Evolutionary conservation across 1,139 yeast species (phyloP).

Genomic region (Saccharomyces pastorianus): DNA sequence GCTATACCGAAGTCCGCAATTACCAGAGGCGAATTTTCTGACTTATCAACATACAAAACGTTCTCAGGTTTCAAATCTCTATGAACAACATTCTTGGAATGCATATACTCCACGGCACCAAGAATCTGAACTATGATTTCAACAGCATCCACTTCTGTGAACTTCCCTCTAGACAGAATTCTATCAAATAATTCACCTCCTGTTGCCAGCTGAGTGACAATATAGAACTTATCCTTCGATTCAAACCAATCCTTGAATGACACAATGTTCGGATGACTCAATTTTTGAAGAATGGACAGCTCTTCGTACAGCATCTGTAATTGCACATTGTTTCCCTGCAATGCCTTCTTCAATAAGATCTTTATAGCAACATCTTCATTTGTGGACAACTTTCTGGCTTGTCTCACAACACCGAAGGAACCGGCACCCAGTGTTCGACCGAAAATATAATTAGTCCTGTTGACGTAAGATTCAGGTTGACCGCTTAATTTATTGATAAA

Average conservation of each 20-base stretch:
- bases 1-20: conserved; percentile 94
- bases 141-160: conserved; percentile 81
- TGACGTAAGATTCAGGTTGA: conserved; percentile 61
- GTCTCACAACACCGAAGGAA: conserved; percentile 80
- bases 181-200: conserved; percentile 91
- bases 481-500: conserved; percentile 49
- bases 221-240: conserved; percentile 65
- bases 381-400: conserved; percentile 53
- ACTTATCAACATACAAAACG: conserved; percentile 46
- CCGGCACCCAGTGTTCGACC: conserved; percentile 77
- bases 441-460: conserved; percentile 56
- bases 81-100: conserved; percentile 68
- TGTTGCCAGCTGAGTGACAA: conserved; percentile 70
- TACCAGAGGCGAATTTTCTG: conserved; percentile 58
- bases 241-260: conserved; percentile 85
- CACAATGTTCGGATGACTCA: conserved; percentile 75
- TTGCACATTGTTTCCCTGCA: conserved; percentile 57
- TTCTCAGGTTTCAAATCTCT: conserved; percentile 90
- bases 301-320: conserved; percentile 63
- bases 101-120: conserved; percentile 68
- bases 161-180: conserved; percentile 64
- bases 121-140: conserved; percentile 59
- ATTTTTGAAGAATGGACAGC: conserved; percentile 51
- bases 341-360: conserved; percentile 71
- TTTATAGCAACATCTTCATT: conserved; percentile 78